A percentile compares a stretch with the other conserved stretches of the same genome.
These are phyloP conservation scores for Cyathus striatus DNA, from an alignment of 768 basidiomycete genomes.

Conservation along the genomic window DNA sequence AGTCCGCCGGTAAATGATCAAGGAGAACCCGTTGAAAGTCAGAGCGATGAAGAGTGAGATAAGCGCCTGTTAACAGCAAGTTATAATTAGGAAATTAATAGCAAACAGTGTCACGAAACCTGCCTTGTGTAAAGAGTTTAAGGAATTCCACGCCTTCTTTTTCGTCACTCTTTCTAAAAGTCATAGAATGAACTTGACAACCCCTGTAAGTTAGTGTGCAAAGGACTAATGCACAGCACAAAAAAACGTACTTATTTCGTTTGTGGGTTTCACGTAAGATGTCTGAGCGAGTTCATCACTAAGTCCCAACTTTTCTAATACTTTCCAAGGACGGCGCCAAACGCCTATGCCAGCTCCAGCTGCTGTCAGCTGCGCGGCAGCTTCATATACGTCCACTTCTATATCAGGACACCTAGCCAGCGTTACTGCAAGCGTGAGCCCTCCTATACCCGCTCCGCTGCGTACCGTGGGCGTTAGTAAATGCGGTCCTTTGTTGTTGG, in stretches of 20 bases:
- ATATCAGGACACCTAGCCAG: conserved; percentile 8
- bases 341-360: conserved; percentile 14
- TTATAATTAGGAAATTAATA: not conserved
- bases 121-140: conserved; percentile 14
- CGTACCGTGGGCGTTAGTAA: not conserved
- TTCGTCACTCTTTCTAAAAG: conserved; percentile 19
- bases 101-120: not conserved
- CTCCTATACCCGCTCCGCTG: conserved; percentile 13
- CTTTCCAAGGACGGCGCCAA: conserved; percentile 4
- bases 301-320: not conserved
- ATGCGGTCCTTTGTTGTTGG: not conserved
- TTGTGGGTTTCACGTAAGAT: conserved; percentile 2
- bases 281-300: conserved; percentile 1
- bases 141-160: conserved; percentile 12
- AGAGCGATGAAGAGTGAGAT: conserved; percentile 37
- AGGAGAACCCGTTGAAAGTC: conserved; percentile 47
- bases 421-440: conserved; percentile 12
- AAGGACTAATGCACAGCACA: not conserved
- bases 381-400: conserved; percentile 11
- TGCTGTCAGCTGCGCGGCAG: conserved; percentile 9
- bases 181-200: conserved; percentile 12
- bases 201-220: not conserved
- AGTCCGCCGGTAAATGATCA: conserved; percentile 29
- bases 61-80: conserved; percentile 11
- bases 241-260: conserved; percentile 2